These are phyloP conservation scores for Globisporangium lucens DNA, from an alignment of 352 stramenopile genomes.

Conservation along the genomic window DNA sequence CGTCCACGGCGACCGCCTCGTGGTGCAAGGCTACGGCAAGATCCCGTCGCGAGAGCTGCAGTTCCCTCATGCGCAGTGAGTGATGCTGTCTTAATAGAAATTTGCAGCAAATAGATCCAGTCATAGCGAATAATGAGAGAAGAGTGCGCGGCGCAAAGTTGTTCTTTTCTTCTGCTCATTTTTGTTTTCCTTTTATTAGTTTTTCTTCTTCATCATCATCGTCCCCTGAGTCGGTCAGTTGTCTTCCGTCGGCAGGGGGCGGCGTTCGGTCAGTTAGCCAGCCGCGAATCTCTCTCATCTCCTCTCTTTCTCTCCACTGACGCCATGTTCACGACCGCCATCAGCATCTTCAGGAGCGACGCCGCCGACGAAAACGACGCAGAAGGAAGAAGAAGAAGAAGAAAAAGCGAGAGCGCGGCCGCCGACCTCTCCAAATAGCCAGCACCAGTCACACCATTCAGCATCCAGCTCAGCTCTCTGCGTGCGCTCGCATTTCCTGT, in stretches of 20 bases:
- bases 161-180: conserved; percentile 11
- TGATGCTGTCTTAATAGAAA: background rate
- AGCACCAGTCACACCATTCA: background rate
- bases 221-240: background rate
- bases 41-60: conserved; percentile 51
- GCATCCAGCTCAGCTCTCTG: conserved; percentile 1
- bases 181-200: conserved; percentile 13
- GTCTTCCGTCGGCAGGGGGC: background rate
- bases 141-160: no score
- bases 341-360: background rate
- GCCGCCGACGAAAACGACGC: no score
- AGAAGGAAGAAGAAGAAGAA: conserved; percentile 1
- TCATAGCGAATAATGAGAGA: no score
- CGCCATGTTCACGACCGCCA: background rate
- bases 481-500: background rate
- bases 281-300: background rate
- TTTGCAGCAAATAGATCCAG: background rate
- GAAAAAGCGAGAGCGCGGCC: background rate
- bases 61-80: conserved; percentile 18
- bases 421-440: conserved; percentile 4
- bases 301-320: background rate
- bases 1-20: conserved; percentile 47
- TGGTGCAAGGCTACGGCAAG: conserved; percentile 59
- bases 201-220: conserved; percentile 4
- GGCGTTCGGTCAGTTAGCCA: background rate